Base-by-base conservation (phyloP, 768 basidiomycete species). In the Agrocybe praecox region DNA sequence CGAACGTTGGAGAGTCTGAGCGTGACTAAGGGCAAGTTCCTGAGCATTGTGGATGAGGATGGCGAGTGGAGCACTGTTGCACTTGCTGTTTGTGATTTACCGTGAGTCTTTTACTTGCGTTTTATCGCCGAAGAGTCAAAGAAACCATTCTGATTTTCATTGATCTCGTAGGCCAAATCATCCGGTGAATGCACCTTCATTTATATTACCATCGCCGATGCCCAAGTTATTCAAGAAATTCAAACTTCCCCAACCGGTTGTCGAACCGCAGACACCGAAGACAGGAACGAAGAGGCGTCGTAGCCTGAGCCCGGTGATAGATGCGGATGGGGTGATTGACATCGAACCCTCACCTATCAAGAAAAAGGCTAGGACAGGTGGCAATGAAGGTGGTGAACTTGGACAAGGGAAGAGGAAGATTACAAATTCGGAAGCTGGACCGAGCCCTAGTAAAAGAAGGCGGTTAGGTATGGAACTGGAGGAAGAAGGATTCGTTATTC, bases 41-140 rank as follows among this genome's bases (percentile, higher is more conserved):
- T 98, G 66, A 86, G 87, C 5, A 89, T 98, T 32, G 87, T 87
- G 4, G 95, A 98, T 69, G 95, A 97, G 64, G 92, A 96, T 26
- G 90, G 84, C 6, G 87, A 86, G 56, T 81, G 77, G 71, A 84
- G 79, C 10, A 92, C 89, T 1, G 81, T 96, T 24, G 80, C 86
- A 7, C 78, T 96, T 17, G 89, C 82, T 0, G 66, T 96, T 42
- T 82, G 85, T 48, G 71, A 74, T 22, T 76, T 92, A 53, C 87
- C 92, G 92, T 94, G 64, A 69, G 92, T 85, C 76, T 76, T 26
- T 29, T 18, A 52, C 34, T 11, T 47, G 18, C 10, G 24, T 33
- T 46, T 23, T 23, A 7, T 63, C 32, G 19, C 53, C n/a, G 32
- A 44, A 15, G 34, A 44, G n/a, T n/a, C n/a, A n/a, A n/a, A n/a